phyloP scores from a whole-genome alignment of 106 monocot genomes.

The Agapanthus africanus region DNA sequence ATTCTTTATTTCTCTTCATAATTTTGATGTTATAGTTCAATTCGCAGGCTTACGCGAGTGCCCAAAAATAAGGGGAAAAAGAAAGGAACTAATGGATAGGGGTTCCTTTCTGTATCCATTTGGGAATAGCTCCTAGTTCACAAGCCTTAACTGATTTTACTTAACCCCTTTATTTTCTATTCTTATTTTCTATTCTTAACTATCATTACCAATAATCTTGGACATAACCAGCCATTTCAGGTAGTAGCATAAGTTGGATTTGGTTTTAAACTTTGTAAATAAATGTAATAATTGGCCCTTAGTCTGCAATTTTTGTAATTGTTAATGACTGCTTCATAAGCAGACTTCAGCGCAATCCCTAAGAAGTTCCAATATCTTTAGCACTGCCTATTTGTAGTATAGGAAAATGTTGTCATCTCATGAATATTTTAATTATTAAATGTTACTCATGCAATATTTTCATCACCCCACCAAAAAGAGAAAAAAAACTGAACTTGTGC shows the following conservation, averaged over 20 bases:
- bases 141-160: neutral
- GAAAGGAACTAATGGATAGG: neutral
- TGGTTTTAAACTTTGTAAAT: neutral
- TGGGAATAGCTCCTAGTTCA: neutral
- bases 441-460: too few relatives aligned
- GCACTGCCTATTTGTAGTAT: neutral
- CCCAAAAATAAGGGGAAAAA: neutral
- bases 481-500: too few relatives aligned
- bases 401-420: too few relatives aligned
- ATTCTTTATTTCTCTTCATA: neutral
- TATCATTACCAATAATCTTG: neutral
- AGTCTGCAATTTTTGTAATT: neutral
- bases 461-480: too few relatives aligned
- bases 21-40: neutral
- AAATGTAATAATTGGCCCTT: neutral
- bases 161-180: neutral
- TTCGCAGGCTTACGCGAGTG: neutral
- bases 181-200: too few relatives aligned
- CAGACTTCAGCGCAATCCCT: neutral
- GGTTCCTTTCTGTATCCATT: neutral
- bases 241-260: neutral
- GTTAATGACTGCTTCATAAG: neutral
- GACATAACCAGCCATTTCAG: neutral
- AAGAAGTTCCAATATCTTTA: neutral
- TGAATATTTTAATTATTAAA: neutral